Evolutionary conservation across 169 alveolate species (phyloP).

Genomic region (Plasmodium yoelii): DNA sequence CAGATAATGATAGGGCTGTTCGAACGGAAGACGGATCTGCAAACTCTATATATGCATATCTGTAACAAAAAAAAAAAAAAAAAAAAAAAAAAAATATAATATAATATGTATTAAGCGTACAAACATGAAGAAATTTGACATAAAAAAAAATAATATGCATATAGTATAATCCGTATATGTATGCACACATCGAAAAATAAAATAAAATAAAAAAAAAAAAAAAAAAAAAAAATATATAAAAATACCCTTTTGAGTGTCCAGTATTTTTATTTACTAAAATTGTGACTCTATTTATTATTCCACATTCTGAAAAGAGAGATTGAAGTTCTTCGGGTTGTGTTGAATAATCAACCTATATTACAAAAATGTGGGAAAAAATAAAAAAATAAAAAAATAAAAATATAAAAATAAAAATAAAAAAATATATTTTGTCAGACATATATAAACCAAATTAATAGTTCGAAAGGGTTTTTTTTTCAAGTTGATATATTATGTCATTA

Average conservation of each 20-base stretch:
- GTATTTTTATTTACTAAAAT: conserved; percentile 93
- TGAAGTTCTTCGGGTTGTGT: conserved; percentile 93
- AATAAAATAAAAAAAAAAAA: too few species aligned
- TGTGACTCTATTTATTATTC: conserved; percentile 92
- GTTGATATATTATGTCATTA: not conserved
- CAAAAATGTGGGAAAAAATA: not conserved
- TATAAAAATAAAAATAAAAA: not conserved
- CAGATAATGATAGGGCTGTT: conserved; percentile 90
- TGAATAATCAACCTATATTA: conserved; percentile 91
- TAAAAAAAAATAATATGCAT: not conserved
- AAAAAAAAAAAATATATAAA: too few species aligned
- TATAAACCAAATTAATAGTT: too few species aligned
- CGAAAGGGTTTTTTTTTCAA: not conserved
- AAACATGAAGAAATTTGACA: not conserved
- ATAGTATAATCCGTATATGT: conserved; percentile 62
- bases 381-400: too few species aligned
- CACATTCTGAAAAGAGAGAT: conserved; percentile 93
- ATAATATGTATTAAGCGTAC: not conserved
- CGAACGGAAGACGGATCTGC: conserved; percentile 88
- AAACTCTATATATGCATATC: conserved; percentile 94
- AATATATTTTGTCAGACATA: not conserved
- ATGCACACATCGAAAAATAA: conserved; percentile 86
- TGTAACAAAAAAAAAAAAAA: too few species aligned
- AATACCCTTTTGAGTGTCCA: conserved; percentile 93
- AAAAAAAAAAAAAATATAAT: too few species aligned